Base-by-base conservation (phyloP, 2,329 filamentous ascomycete genomes). In the Clonostachys sp. region DNA sequence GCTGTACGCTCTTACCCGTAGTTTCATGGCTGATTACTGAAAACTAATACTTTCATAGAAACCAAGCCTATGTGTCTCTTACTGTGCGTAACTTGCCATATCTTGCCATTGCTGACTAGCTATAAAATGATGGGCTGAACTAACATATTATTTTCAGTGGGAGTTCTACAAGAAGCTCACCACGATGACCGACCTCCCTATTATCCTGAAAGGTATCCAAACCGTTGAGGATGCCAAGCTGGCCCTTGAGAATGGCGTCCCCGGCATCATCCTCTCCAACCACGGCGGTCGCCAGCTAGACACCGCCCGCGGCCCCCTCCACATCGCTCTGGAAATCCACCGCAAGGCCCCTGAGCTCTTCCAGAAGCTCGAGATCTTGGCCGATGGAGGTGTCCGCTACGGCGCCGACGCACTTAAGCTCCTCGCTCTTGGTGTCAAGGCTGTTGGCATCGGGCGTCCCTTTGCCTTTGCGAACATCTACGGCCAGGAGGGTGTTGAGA, bases 261-360 rank as follows among this genome's bases (percentile, higher is more conserved):
- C 89, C 53, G 86, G 81, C 0, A 86, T 90, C 43, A 74, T 89
- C 2, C 70, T 89, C 2, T 80, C 75, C 13, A 90, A 90, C 55
- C 86, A 90, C 59, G 86, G 85, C 2, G 86, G 86, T 0, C 64
- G 86, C 36, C 73, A 65, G 45, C 57, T 74, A 2, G 75, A 80
- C 49, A 78, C 39, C n/a, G 34, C 46, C 8, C 46, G 34, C 58
- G 40, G 46, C 3, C 38, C 42, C 10, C 41, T 48, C 30, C 34
- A 46, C 7, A 13, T 41, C 13, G 45, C 87, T 5, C 62, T 87
- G 1, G 83, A 88, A 62, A 69, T 87, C 51, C 81, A 81, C 48
- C 73, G 74, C 53, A 77, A 75, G 51, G 81, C 77, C 41, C 83
- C 83, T 0, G 70, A 78, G 47, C 71, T 87, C 1, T 81, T 87